Conservation (phyloP, 768 basidiomycete genomes). For the Arthromyces matolae region DNA sequence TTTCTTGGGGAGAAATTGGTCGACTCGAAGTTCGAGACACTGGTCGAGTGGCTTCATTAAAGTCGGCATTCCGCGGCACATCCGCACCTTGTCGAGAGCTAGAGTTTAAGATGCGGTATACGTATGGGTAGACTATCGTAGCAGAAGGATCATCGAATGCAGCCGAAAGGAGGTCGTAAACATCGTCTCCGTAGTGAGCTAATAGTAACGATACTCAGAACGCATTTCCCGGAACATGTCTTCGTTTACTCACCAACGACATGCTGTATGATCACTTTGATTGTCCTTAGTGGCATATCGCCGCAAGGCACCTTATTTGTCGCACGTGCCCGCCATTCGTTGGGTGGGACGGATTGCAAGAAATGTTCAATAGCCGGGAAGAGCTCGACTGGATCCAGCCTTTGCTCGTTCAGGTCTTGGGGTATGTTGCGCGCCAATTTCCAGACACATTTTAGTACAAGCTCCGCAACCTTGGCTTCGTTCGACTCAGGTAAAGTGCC, state of each 20-base stretch:
- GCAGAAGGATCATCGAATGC: conserved; percentile 96
- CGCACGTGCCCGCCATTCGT: conserved; percentile 92
- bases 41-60: conserved; percentile 38
- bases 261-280: conserved; percentile 98
- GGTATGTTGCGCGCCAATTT: conserved; percentile 94
- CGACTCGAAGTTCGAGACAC: conserved; percentile 62
- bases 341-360: conserved; percentile 88
- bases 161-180: conserved; percentile 85
- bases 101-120: conserved; percentile 86
- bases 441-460: conserved; percentile 96
- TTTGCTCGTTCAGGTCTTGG: conserved; percentile 77
- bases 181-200: conserved; percentile 85
- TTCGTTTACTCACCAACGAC: conserved; percentile 72
- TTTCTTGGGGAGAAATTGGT: conserved; percentile 69
- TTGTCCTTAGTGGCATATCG: conserved; percentile 95
- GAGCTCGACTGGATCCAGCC: conserved; percentile 82
- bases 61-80: conserved; percentile 29
- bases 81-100: conserved; percentile 43
- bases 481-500: conserved; percentile 72
- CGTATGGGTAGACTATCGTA: conserved; percentile 95
- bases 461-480: conserved; percentile 85
- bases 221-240: not conserved
- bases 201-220: conserved; percentile 3
- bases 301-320: conserved; percentile 91
- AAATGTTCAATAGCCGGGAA: conserved; percentile 94